Evolutionary conservation across 2,329 filamentous ascomycete genomes (phyloP).

Genomic region (Dactylellina cionopaga): DNA sequence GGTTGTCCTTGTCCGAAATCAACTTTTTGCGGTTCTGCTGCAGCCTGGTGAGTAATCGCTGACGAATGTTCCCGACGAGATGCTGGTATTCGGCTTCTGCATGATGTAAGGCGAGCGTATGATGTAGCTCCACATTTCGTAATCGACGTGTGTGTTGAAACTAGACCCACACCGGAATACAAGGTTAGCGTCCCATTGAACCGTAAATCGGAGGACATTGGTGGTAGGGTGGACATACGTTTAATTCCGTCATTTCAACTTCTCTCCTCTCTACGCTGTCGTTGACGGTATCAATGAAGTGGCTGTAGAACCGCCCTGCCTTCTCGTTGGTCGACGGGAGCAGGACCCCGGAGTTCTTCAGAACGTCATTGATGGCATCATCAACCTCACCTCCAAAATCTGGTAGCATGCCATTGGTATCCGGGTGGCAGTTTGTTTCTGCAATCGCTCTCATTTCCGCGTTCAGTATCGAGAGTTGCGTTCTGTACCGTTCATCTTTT

Average conservation of each 20-base stretch:
- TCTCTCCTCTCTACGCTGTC: conserved; percentile 43
- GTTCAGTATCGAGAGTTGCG: conserved; percentile 49
- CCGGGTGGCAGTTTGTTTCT: conserved; percentile 46
- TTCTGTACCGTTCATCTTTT: conserved; percentile 50
- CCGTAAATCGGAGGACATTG: background rate
- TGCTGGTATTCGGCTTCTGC: conserved; percentile 50
- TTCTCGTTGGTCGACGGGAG: conserved; percentile 36
- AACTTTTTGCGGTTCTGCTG: conserved; percentile 48
- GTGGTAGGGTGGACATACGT: conserved; percentile 13
- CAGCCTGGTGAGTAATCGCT: conserved; percentile 35
- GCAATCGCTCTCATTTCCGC: conserved; percentile 51
- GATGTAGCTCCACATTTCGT: conserved; percentile 37
- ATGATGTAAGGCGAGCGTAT: conserved; percentile 39
- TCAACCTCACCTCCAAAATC: conserved; percentile 50
- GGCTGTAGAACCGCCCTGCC: conserved; percentile 41
- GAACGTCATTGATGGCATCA: conserved; percentile 41
- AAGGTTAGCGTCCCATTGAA: background rate
- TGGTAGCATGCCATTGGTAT: conserved; percentile 48
- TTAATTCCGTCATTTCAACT: conserved; percentile 46
- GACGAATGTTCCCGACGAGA: conserved; percentile 44
- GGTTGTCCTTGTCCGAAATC: conserved; percentile 50
- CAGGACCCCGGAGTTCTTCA: conserved; percentile 45
- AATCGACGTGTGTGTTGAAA: conserved; percentile 40
- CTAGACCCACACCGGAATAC: background rate
- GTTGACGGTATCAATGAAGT: conserved; percentile 47